These are phyloP conservation scores for Ustanciosporium gigantosporum DNA, from an alignment of 1,284 basidiomycete genomes.

Conservation along the genomic window DNA sequence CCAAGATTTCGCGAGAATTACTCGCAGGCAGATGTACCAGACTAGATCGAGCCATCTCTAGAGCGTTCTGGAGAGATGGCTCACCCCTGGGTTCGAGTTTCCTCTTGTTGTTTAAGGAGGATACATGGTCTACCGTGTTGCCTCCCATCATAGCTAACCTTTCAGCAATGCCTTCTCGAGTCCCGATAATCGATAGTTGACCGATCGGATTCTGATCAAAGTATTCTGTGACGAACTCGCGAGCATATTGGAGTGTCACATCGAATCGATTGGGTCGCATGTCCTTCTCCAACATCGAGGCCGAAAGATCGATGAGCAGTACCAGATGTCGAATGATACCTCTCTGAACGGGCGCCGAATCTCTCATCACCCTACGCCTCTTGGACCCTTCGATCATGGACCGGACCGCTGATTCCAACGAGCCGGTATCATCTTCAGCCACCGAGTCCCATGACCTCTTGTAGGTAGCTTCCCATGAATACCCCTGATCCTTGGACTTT, in stretches of 20 bases:
- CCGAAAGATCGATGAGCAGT: conserved; percentile 84
- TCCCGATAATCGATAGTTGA: conserved; percentile 66
- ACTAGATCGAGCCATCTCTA: conserved; percentile 74
- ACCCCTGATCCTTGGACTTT: conserved; percentile 62
- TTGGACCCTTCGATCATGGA: conserved; percentile 82
- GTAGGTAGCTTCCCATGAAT: conserved; percentile 95
- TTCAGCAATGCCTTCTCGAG: conserved; percentile 57
- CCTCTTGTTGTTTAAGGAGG: conserved; percentile 80
- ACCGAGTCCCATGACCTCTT: conserved; percentile 95
- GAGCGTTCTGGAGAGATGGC: conserved; percentile 91
- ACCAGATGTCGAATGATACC: conserved; percentile 95
- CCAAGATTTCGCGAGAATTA: conserved; percentile 89
- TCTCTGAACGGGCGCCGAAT: conserved; percentile 82
- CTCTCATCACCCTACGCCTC: conserved; percentile 68
- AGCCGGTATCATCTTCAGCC: conserved; percentile 91
- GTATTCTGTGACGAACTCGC: conserved; percentile 89
- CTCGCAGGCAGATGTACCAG: conserved; percentile 81
- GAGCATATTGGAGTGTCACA: conserved; percentile 76
- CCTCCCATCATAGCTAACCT: conserved; percentile 70
- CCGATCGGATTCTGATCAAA: conserved; percentile 99
- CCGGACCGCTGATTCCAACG: conserved; percentile 84
- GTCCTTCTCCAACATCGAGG: conserved; percentile 91
- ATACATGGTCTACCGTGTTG: conserved; percentile 90
- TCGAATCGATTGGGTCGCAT: conserved; percentile 83
- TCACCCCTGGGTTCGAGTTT: conserved; percentile 88